These are phyloP conservation scores for Teunomyces funiuensis DNA, from an alignment of 805 yeast genomes.

Conservation along the genomic window DNA sequence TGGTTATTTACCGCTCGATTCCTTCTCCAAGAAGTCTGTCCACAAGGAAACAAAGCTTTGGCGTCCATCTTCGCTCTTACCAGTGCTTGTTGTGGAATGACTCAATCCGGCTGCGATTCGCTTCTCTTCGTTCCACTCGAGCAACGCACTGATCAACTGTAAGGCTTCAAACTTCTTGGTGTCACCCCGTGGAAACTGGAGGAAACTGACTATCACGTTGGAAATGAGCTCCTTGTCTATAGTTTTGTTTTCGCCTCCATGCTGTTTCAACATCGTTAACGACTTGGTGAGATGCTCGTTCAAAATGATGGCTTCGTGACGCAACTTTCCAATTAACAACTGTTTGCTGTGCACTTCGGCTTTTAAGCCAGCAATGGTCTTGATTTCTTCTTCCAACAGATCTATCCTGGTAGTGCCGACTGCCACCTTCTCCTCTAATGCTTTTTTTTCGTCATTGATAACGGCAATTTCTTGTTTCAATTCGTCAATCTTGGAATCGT, in stretches of 20 bases:
- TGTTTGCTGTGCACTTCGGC: constrained; percentile 60
- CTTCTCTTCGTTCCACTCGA: constrained; percentile 86
- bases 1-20: constrained; percentile 38
- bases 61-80: constrained; percentile 28
- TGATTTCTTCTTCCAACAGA: constrained; percentile 13
- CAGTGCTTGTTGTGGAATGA: constrained; percentile 24
- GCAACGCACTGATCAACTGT: constrained; percentile 74
- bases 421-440: constrained; percentile 25
- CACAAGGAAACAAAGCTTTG: constrained; percentile 69
- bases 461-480: not conserved
- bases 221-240: constrained; percentile 89
- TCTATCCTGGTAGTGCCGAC: constrained; percentile 15
- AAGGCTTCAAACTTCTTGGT: constrained; percentile 92
- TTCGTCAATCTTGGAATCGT: constrained; percentile 15
- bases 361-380: constrained; percentile 49
- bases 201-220: constrained; percentile 79
- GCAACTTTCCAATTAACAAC: constrained; percentile 79
- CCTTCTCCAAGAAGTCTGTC: constrained; percentile 79
- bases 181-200: constrained; percentile 88
- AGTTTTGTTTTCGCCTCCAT: constrained; percentile 62
- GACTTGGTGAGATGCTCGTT: constrained; percentile 97
- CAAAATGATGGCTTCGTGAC: constrained; percentile 90
- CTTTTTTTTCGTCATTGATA: constrained; percentile 20
- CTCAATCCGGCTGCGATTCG: constrained; percentile 73
- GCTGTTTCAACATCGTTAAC: constrained; percentile 75